These are phyloP conservation scores for Cyberlindnera bimundalis DNA, from an alignment of 805 yeast species.

Conservation along the genomic window DNA sequence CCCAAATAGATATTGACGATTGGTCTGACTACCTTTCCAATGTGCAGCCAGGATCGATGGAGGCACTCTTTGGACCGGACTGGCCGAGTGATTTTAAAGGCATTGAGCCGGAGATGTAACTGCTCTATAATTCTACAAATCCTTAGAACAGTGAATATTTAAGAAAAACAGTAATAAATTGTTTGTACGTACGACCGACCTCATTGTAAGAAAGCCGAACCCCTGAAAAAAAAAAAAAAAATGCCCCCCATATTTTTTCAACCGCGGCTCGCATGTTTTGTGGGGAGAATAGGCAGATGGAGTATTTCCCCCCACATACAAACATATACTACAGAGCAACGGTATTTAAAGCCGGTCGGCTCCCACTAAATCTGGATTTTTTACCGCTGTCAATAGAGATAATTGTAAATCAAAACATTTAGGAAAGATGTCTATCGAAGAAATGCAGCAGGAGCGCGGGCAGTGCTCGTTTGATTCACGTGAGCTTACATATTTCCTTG, in stretches of 20 bases:
- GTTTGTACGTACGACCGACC: no score
- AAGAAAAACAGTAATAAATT: no score
- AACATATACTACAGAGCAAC: no score
- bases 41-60: constrained; percentile 4
- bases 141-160: no score
- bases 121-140: not conserved
- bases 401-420: no score
- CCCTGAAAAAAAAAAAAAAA: no score
- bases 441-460: constrained; percentile 38
- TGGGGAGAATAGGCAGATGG: no score
- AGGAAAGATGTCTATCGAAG: constrained; percentile 17
- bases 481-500: constrained; percentile 50
- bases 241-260: not conserved
- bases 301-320: no score
- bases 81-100: constrained; percentile 2
- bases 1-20: constrained; percentile 10
- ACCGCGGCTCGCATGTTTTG: not conserved
- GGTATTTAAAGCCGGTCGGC: no score
- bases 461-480: constrained; percentile 39
- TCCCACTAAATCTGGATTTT: no score
- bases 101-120: constrained; percentile 1
- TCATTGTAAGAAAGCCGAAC: no score
- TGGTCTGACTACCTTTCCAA: constrained; percentile 10
- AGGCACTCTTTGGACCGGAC: constrained; percentile 2
- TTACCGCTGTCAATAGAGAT: no score